Base-by-base conservation (phyloP, 495 filamentous ascomycete genomes). In the Rostrohypoxylon terebratum region DNA sequence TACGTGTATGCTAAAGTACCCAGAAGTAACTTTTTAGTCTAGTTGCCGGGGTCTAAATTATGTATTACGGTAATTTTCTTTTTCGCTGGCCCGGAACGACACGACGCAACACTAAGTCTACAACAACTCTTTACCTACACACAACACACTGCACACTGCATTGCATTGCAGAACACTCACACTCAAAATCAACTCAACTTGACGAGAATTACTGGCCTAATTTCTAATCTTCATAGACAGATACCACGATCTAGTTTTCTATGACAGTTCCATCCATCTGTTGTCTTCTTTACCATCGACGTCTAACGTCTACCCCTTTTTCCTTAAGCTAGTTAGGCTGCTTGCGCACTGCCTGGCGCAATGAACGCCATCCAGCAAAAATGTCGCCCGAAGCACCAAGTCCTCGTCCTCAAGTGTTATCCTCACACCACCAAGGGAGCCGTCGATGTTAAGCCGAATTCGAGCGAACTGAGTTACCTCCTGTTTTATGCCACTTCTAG, bases 401-500 rank as follows among this genome's bases (percentile, higher is more conserved):
- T 97, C 65, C 83, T 98, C 57, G 90, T 96, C 55, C 86, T 97
- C 33, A 97, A 97, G 80, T 98, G 94, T 84, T 98, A 96, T 81
- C 94, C 94, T 33, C 89, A 88, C 70, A 94, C 92, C 62, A 91
- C 93, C 61, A 97, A 97, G 81, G 93, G 92, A 66, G 92, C 92
- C 51, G 87, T 91, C 76, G 93, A 96, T 70, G 92, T 97, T 64
- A 95, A 94, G 80, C 93, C 94, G 8, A 98, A 98, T 77, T 90
- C 92, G 48, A 96, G 92, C 80, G 94, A 98, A 83, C 89, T 98
- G 45, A 96, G 93, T 77, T 98, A 98, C 78, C 87, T 98, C 58
- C 88, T 97, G 28, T 98, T 95, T 86, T 97, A 98, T 86, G 93
- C 92, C 45, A 94, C 93, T 78, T 96, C 94, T 71, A 92, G 94